phyloP scores from a whole-genome alignment of 441 rosid genomes.

The Bruguiera hainesii region DNA sequence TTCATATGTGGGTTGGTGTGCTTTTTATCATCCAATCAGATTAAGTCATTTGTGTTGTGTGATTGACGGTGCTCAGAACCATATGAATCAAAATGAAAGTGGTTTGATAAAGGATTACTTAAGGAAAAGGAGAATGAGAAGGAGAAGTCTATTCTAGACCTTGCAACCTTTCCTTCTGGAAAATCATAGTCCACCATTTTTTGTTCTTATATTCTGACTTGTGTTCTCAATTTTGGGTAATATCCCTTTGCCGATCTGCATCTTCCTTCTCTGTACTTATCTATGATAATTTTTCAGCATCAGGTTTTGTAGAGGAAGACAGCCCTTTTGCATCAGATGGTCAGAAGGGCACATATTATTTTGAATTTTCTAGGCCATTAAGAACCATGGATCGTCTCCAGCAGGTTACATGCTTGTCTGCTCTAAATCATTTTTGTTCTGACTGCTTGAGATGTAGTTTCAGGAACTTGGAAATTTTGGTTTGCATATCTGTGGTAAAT shows the following conservation, averaged over 20 bases:
- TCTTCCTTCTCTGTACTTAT: conserved; percentile 4
- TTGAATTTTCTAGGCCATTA: conserved; percentile 88
- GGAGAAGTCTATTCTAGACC: background rate
- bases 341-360: conserved; percentile 72
- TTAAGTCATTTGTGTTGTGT: background rate
- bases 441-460: background rate
- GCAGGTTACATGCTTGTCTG: conserved; percentile 54
- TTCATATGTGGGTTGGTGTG: background rate
- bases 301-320: conserved; percentile 87
- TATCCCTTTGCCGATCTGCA: background rate
- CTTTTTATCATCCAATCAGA: conserved; percentile 6
- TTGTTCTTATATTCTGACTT: background rate
- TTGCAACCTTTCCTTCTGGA: too few relatives aligned
- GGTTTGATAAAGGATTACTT: background rate
- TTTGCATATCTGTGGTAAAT: background rate
- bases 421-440: conserved; percentile 10
- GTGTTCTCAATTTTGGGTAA: background rate
- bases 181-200: background rate
- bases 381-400: conserved; percentile 87
- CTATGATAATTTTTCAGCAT: conserved; percentile 4
- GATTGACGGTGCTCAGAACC: background rate
- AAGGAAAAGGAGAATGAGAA: background rate
- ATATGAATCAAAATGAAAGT: background rate
- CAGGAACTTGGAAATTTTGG: background rate
- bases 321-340: conserved; percentile 71